A percentile compares a stretch with the other conserved stretches of the same genome.
phyloP scores from a whole-genome alignment of 2,329 filamentous ascomycete species.

The Ustilaginoidea virens region DNA sequence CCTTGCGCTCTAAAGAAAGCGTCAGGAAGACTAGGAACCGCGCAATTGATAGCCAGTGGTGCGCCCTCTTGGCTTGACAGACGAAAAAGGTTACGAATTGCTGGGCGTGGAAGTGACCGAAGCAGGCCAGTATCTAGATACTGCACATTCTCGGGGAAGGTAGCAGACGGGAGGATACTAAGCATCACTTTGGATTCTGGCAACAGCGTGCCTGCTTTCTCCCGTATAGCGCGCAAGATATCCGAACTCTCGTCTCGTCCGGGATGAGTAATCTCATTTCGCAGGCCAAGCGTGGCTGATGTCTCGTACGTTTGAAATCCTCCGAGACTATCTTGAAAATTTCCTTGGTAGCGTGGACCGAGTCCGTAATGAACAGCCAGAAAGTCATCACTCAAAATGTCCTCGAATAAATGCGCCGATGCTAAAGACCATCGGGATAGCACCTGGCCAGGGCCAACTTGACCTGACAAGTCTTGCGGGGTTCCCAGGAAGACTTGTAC shows the following conservation, averaged over 20 bases:
- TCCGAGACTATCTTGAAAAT: conserved; percentile 91
- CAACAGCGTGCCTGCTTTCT: conserved; percentile 68
- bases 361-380: conserved; percentile 82
- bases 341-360: conserved; percentile 81
- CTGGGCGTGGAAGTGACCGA: conserved; percentile 57
- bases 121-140: conserved; percentile 66
- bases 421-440: conserved; percentile 78
- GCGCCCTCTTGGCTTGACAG: conserved; percentile 37
- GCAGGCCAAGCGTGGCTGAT: conserved; percentile 75
- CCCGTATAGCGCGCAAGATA: conserved; percentile 74
- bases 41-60: conserved; percentile 74
- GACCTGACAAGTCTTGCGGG: conserved; percentile 69
- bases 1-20: conserved; percentile 71
- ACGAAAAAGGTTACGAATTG: conserved; percentile 43
- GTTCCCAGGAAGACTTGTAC: conserved; percentile 92
- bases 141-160: conserved; percentile 67
- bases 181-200: conserved; percentile 70
- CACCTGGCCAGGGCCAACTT: conserved; percentile 56
- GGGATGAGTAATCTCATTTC: conserved; percentile 80
- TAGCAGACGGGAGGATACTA: conserved; percentile 65
- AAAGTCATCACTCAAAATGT: conserved; percentile 78
- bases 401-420: conserved; percentile 77
- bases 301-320: conserved; percentile 94
- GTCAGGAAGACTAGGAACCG: conserved; percentile 75
- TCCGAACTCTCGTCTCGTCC: conserved; percentile 86